Conservation (phyloP, 352 stramenopile genomes). For the Phytophthora hibernalis region DNA sequence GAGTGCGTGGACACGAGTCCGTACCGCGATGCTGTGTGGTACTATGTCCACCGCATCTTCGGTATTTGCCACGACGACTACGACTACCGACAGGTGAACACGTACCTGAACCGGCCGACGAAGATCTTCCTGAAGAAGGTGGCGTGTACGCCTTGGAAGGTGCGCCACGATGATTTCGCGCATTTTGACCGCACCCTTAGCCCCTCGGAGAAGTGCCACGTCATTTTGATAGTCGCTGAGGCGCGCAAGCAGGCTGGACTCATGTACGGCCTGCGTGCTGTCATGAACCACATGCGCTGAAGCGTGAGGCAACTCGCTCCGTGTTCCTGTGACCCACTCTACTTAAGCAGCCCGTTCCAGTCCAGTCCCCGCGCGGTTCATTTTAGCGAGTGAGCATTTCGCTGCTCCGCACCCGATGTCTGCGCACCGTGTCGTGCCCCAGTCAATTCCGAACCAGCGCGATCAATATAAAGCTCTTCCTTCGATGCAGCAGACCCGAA, state of each 20-base stretch:
- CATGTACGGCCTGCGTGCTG: slow-evolving; percentile 86
- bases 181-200: slow-evolving; percentile 86
- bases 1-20: slow-evolving; percentile 77
- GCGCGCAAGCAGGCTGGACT: slow-evolving; percentile 87
- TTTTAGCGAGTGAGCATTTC: slow-evolving; percentile 22
- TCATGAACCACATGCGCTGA: slow-evolving; percentile 91
- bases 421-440: slow-evolving; percentile 20
- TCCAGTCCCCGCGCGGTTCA: slow-evolving; percentile 37
- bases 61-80: slow-evolving; percentile 92
- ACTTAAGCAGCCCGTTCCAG: slow-evolving; percentile 31
- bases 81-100: slow-evolving; percentile 87
- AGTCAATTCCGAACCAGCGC: slow-evolving; percentile 16
- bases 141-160: slow-evolving; percentile 86
- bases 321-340: slow-evolving; percentile 27
- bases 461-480: slow-evolving; percentile 36
- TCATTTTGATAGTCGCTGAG: slow-evolving; percentile 84
- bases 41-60: slow-evolving; percentile 90
- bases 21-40: slow-evolving; percentile 88
- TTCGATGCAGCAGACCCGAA: slow-evolving; percentile 42
- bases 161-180: slow-evolving; percentile 81
- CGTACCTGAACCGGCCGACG: slow-evolving; percentile 81
- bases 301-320: slow-evolving; percentile 7
- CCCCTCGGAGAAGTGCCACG: slow-evolving; percentile 85
- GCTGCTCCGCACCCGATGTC: slow-evolving; percentile 16
- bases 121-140: slow-evolving; percentile 92